Evolutionary conservation across 2,329 filamentous ascomycete genomes (phyloP).

Genomic region (Phaeosphaeriaceae sp.): DNA sequence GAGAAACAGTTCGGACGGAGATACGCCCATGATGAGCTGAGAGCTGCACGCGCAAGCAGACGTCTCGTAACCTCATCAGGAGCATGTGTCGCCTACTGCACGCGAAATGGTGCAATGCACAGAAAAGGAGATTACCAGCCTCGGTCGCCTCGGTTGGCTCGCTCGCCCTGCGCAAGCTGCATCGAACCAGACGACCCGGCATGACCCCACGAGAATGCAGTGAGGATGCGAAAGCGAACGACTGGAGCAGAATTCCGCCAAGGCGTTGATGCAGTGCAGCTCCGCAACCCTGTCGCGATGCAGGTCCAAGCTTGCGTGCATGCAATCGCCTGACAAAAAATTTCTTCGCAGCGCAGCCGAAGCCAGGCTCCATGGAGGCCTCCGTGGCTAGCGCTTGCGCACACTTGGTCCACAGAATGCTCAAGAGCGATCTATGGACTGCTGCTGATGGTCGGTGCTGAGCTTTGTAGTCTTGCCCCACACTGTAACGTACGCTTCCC

Average conservation of each 20-base stretch:
- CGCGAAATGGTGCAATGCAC: background rate
- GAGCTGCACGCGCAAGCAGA: background rate
- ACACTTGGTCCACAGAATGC: background rate
- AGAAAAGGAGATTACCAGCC: background rate
- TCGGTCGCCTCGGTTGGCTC: background rate
- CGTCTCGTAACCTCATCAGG: background rate
- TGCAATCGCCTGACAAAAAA: background rate
- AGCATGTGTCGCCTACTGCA: background rate
- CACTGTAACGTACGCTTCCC: background rate
- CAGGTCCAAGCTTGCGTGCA: background rate
- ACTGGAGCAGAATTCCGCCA: background rate
- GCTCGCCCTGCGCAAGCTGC: background rate
- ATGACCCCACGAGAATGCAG: background rate
- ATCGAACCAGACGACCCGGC: background rate
- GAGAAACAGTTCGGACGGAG: background rate
- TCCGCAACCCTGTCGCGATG: background rate
- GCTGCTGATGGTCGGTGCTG: background rate
- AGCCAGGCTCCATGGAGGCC: background rate
- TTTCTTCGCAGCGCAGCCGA: background rate
- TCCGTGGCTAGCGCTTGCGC: background rate
- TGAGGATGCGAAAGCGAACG: background rate
- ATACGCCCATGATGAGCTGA: background rate
- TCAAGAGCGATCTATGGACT: background rate
- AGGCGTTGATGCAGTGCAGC: too few species aligned
- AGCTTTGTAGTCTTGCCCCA: background rate